phyloP scores from a whole-genome alignment of 257 asterid species.

The Plantago ovata region DNA sequence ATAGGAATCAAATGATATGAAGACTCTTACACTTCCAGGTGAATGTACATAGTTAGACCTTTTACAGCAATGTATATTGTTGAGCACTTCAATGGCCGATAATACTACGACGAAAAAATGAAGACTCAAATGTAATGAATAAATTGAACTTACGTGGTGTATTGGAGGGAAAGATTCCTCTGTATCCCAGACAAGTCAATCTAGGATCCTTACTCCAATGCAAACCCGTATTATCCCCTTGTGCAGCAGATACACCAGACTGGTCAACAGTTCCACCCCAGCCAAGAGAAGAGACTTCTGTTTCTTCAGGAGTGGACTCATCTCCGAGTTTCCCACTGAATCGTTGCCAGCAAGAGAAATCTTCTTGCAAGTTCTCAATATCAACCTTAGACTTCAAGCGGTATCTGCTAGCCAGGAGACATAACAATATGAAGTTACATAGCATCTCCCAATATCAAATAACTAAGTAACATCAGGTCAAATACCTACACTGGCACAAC shows the following conservation, averaged over 20 bases:
- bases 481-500: too few relatives aligned
- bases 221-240: constrained; percentile 61
- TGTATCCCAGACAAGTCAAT: constrained; percentile 74
- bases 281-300: constrained; percentile 67
- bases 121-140: background rate
- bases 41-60: background rate
- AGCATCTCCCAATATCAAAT: background rate
- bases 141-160: constrained; percentile 48
- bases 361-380: constrained; percentile 58
- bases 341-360: constrained; percentile 85
- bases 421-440: background rate
- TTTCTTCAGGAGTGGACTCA: constrained; percentile 38
- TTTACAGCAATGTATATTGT: background rate
- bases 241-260: constrained; percentile 58
- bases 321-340: constrained; percentile 48
- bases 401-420: constrained; percentile 40
- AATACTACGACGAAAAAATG: background rate
- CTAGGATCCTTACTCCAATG: constrained; percentile 86
- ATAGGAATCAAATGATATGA: background rate
- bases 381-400: constrained; percentile 87
- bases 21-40: background rate
- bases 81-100: background rate
- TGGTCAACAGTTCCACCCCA: constrained; percentile 67
- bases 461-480: background rate
- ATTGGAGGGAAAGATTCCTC: constrained; percentile 79